Evolutionary conservation across 108 stramenopile species (phyloP).

Genomic region (Nitzschia putrida): DNA sequence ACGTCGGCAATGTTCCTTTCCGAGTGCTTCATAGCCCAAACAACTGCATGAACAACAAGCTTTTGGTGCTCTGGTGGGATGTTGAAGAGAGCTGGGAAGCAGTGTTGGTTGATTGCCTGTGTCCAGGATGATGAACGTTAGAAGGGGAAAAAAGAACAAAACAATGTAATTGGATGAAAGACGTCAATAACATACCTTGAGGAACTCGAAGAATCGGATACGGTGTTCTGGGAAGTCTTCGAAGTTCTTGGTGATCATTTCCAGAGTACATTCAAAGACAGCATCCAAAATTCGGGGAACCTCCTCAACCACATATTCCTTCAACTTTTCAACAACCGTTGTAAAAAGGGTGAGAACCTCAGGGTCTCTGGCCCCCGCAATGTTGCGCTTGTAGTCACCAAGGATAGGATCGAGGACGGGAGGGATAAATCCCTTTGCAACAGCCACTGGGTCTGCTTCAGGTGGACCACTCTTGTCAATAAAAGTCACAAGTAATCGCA

Average conservation of each 20-base stretch:
- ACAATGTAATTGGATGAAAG: too few species aligned
- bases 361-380: slow-evolving; percentile 92
- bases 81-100: slow-evolving; percentile 95
- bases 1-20: slow-evolving; percentile 97
- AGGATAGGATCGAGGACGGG: slow-evolving; percentile 96
- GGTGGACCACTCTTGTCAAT: slow-evolving; percentile 94
- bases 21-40: slow-evolving; percentile 99
- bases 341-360: slow-evolving; percentile 94
- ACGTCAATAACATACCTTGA: slow-evolving; percentile 61
- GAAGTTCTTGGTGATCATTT: slow-evolving; percentile 98
- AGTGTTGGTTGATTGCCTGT: slow-evolving; percentile 85
- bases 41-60: slow-evolving; percentile 95
- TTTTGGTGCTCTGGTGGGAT: slow-evolving; percentile 96
- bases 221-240: slow-evolving; percentile 99
- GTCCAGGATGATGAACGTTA: not conserved
- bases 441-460: slow-evolving; percentile 85
- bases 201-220: slow-evolving; percentile 94
- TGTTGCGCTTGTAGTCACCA: slow-evolving; percentile 92
- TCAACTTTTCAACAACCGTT: slow-evolving; percentile 90
- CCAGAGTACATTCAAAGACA: slow-evolving; percentile 96
- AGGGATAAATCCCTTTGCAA: slow-evolving; percentile 93
- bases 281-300: slow-evolving; percentile 97
- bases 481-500: slow-evolving; percentile 89
- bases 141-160: not conserved
- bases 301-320: slow-evolving; percentile 76